These are phyloP conservation scores for Wallacemonas sp. DNA, from an alignment of 208 protist genomes.

Conservation along the genomic window DNA sequence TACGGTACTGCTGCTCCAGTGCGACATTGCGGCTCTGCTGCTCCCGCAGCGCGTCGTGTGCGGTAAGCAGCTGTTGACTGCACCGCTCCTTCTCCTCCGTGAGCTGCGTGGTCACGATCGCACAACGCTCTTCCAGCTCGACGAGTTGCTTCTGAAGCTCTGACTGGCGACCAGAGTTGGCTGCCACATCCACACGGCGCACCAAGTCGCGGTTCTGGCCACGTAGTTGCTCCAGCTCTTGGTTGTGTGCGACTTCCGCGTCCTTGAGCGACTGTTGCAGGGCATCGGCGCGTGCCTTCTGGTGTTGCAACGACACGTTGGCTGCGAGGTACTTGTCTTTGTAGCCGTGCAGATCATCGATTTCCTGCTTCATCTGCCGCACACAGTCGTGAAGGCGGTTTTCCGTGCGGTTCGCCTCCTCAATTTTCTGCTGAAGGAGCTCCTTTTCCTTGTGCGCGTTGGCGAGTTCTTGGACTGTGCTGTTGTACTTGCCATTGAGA, in stretches of 20 bases:
- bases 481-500: conserved; percentile 70
- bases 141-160: conserved; percentile 52
- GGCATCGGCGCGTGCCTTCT: conserved; percentile 56
- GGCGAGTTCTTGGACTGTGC: conserved; percentile 37
- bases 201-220: conserved; percentile 63
- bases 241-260: conserved; percentile 51
- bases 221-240: conserved; percentile 70
- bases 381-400: conserved; percentile 39
- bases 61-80: conserved; percentile 59
- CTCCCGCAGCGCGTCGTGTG: conserved; percentile 75
- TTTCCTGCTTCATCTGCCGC: conserved; percentile 35
- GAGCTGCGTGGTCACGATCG: conserved; percentile 38
- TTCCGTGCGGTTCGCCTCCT: conserved; percentile 28
- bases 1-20: conserved; percentile 69
- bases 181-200: conserved; percentile 52
- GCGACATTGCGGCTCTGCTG: conserved; percentile 65
- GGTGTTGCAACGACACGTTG: conserved; percentile 43
- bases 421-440: conserved; percentile 38
- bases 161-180: conserved; percentile 32
- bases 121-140: conserved; percentile 65
- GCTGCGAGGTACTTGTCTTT: conserved; percentile 47
- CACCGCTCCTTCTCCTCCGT: conserved; percentile 58
- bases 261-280: conserved; percentile 42
- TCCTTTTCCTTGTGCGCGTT: conserved; percentile 28
- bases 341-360: conserved; percentile 34